These are phyloP conservation scores for Coelastrella sp. DNA, from an alignment of 139 green algal genomes.

Conservation along the genomic window DNA sequence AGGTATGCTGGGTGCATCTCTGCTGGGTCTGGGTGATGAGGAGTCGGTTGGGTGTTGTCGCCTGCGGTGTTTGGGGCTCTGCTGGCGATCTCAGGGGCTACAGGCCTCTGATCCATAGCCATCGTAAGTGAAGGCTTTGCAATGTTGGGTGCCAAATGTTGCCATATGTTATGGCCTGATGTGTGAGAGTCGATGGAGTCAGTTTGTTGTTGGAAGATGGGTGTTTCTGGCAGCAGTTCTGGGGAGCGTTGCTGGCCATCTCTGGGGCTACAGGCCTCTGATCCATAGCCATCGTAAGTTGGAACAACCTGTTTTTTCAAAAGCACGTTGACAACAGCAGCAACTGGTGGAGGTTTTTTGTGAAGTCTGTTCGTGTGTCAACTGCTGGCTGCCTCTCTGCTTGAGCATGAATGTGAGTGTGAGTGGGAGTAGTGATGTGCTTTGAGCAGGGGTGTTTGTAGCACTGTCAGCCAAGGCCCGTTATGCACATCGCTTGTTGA, in stretches of 20 bases:
- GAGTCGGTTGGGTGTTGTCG: constrained; percentile 36
- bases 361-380: too few relatives aligned
- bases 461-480: too few relatives aligned
- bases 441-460: too few relatives aligned
- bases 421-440: too few relatives aligned
- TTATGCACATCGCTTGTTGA: too few relatives aligned
- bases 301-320: too few relatives aligned
- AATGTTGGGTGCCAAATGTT: not conserved
- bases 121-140: constrained; percentile 35
- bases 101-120: constrained; percentile 63
- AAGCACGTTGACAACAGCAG: too few relatives aligned
- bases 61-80: constrained; percentile 49
- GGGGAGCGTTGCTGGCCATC: constrained; percentile 48
- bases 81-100: constrained; percentile 51
- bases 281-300: constrained; percentile 60
- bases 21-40: not conserved
- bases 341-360: too few relatives aligned
- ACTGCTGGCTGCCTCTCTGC: not conserved
- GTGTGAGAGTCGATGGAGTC: too few relatives aligned
- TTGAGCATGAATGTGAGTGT: not conserved
- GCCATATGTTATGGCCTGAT: not conserved
- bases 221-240: constrained; percentile 50
- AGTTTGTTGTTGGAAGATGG: not conserved
- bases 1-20: not conserved
- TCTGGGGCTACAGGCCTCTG: constrained; percentile 54